phyloP scores from a whole-genome alignment of 768 basidiomycete species.

The Chlorophyllum brunneum region DNA sequence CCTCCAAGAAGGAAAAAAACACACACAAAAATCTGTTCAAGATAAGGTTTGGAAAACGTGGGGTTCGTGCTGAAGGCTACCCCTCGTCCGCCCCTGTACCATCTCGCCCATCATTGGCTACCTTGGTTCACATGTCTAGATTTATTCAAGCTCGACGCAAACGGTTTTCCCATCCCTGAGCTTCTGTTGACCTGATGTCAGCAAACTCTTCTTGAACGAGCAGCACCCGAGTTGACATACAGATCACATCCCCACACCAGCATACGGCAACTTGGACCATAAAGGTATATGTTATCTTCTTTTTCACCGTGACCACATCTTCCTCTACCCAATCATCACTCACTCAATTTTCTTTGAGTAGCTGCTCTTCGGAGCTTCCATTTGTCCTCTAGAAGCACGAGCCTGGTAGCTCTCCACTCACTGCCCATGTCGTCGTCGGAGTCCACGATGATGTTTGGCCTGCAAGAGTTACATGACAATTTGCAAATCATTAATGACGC shows the following conservation, averaged over 20 bases:
- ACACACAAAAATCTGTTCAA: no score
- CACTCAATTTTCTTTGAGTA: no score
- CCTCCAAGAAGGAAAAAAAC: no score
- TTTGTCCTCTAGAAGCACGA: no score
- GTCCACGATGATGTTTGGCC: background rate
- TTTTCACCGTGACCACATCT: background rate
- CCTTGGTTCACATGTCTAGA: background rate
- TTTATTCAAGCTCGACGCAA: background rate
- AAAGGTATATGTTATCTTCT: background rate
- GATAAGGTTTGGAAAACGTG: background rate
- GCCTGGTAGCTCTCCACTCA: no score
- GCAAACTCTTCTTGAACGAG: background rate
- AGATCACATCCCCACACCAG: background rate
- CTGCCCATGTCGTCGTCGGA: background rate
- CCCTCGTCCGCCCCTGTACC: background rate
- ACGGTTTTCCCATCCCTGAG: constrained; percentile 1
- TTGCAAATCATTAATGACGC: background rate
- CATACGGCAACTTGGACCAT: background rate
- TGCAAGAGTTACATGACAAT: background rate
- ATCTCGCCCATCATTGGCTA: background rate
- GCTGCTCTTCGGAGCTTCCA: no score
- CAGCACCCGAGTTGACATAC: background rate
- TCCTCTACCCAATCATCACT: background rate
- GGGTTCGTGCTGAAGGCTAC: background rate
- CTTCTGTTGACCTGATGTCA: background rate